phyloP scores from a whole-genome alignment of 1,139 yeast genomes.

The Taphrina deformans region DNA sequence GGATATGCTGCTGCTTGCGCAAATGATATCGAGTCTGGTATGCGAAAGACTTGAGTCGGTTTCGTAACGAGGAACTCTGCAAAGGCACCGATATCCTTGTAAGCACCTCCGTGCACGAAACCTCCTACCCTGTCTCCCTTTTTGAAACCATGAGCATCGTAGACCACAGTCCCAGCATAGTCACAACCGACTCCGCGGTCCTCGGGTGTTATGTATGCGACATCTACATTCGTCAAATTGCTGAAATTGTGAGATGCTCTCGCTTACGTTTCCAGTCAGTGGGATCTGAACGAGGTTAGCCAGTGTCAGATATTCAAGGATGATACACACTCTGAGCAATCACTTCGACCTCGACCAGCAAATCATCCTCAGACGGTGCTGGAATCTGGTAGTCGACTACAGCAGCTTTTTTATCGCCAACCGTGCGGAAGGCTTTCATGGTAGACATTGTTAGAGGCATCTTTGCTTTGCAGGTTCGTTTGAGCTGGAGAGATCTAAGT shows the following conservation, averaged over 20 bases:
- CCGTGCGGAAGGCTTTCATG: constrained; percentile 17
- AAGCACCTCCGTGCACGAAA: constrained; percentile 47
- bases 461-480: too few species aligned
- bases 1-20: constrained; percentile 39
- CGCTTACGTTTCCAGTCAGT: constrained; percentile 31
- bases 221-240: background rate
- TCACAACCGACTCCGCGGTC: constrained; percentile 46
- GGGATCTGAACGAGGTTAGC: background rate
- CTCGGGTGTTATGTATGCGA: constrained; percentile 12
- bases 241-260: background rate
- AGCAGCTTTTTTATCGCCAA: constrained; percentile 9
- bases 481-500: too few species aligned
- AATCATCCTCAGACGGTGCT: constrained; percentile 11
- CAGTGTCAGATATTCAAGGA: background rate
- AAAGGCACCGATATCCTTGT: constrained; percentile 50
- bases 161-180: constrained; percentile 58
- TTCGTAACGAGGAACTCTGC: constrained; percentile 53
- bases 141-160: constrained; percentile 44
- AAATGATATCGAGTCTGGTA: constrained; percentile 36
- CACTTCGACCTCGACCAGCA: constrained; percentile 22
- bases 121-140: constrained; percentile 52
- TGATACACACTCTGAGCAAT: constrained; percentile 12
- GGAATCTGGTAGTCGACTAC: constrained; percentile 11
- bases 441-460: constrained; percentile 17
- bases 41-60: constrained; percentile 40